A percentile compares a stretch with the other conserved stretches of the same genome.
Evolutionary conservation across 768 basidiomycete species (phyloP).

Genomic region (Tulasnella calospora): DNA sequence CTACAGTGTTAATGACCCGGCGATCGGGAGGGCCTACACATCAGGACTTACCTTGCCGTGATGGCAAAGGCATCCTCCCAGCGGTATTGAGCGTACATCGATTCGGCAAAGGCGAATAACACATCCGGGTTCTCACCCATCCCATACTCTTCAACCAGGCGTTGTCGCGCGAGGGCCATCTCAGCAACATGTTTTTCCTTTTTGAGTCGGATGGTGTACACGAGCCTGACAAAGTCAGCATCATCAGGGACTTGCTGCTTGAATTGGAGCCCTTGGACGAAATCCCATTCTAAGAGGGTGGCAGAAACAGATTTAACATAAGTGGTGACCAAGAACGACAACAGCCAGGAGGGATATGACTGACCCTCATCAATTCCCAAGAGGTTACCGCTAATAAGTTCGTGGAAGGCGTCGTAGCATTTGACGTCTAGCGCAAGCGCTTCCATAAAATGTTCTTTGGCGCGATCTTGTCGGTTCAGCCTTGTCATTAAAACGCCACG

Average conservation of each 20-base stretch:
- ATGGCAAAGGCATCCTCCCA: slow-evolving; percentile 93
- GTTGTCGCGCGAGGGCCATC: slow-evolving; percentile 70
- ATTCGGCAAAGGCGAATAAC: slow-evolving; percentile 83
- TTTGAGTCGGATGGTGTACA: slow-evolving; percentile 85
- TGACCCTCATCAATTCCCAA: slow-evolving; percentile 91
- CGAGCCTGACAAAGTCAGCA: slow-evolving; percentile 84
- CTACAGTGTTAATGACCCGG: background rate
- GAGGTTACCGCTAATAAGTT: slow-evolving; percentile 88
- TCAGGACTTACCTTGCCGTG: slow-evolving; percentile 41
- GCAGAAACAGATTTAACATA: slow-evolving; percentile 22
- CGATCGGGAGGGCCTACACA: slow-evolving; percentile 48
- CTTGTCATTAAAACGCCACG: slow-evolving; percentile 92
- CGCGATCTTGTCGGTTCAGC: slow-evolving; percentile 81
- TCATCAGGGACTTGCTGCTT: slow-evolving; percentile 79
- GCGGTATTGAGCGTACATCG: slow-evolving; percentile 77
- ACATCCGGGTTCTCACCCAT: slow-evolving; percentile 91
- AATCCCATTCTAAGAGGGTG: slow-evolving; percentile 78
- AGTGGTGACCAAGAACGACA: background rate
- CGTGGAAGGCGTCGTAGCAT: slow-evolving; percentile 93
- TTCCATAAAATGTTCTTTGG: slow-evolving; percentile 94
- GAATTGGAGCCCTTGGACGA: slow-evolving; percentile 80
- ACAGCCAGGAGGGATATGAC: background rate
- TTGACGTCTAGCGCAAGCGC: slow-evolving; percentile 91
- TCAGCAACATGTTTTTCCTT: slow-evolving; percentile 84
- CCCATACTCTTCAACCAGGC: slow-evolving; percentile 76